phyloP scores from a whole-genome alignment of 495 filamentous ascomycete species.

The Neurospora sp. region DNA sequence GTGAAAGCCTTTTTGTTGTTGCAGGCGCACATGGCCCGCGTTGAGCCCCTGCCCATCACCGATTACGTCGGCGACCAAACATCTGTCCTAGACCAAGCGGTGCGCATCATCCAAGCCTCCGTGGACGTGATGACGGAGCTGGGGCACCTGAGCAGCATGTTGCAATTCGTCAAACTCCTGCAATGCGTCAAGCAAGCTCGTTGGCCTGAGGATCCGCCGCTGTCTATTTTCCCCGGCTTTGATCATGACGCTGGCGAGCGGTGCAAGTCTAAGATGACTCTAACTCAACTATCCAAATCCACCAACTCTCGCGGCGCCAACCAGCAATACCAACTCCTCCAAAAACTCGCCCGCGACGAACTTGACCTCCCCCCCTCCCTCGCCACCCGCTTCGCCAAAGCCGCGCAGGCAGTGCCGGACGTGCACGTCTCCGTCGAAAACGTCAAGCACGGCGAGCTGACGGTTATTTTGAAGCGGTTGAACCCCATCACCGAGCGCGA shows the following conservation, averaged over 20 bases:
- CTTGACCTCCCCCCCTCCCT: conserved; percentile 25
- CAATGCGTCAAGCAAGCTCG: conserved; percentile 85
- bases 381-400: conserved; percentile 42
- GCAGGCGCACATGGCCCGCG: conserved; percentile 88
- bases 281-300: not conserved
- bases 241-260: conserved; percentile 31
- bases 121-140: conserved; percentile 94
- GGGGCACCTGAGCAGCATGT: conserved; percentile 61
- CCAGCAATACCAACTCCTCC: conserved; percentile 25
- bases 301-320: conserved; percentile 15
- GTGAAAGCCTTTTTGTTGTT: conserved; percentile 92
- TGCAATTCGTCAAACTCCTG: conserved; percentile 73
- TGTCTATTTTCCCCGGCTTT: conserved; percentile 77
- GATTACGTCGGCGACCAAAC: conserved; percentile 94
- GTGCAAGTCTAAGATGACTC: conserved; percentile 19
- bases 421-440: conserved; percentile 52
- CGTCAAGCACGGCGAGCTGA: conserved; percentile 50
- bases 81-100: conserved; percentile 79
- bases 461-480: conserved; percentile 51
- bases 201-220: conserved; percentile 75
- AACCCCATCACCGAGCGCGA: conserved; percentile 54
- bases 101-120: conserved; percentile 86
- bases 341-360: conserved; percentile 25
- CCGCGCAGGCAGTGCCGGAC: conserved; percentile 52
- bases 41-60: conserved; percentile 74